These are phyloP conservation scores for Nemania bipapillata DNA, from an alignment of 2,329 filamentous ascomycete species.

Conservation along the genomic window DNA sequence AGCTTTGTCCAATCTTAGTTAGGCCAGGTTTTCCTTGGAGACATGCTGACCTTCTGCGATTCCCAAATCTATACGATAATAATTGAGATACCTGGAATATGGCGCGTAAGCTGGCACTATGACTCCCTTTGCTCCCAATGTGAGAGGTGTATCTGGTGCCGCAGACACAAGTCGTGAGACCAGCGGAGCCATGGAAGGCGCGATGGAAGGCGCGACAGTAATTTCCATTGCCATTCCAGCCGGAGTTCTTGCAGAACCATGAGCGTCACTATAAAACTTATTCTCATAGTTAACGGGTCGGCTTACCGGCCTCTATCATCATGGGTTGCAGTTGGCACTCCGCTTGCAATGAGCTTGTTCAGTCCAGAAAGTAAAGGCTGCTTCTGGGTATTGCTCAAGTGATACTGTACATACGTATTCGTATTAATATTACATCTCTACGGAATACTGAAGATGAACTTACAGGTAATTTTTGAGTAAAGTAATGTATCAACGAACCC, in stretches of 20 bases:
- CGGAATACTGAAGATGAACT: neutral
- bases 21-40: neutral
- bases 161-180: neutral
- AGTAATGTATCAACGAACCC: constrained; percentile 6
- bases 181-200: too few species aligned
- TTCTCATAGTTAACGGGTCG: neutral
- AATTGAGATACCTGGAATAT: neutral
- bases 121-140: too few species aligned
- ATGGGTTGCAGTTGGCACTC: neutral
- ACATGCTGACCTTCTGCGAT: neutral
- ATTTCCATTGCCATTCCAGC: too few species aligned
- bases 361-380: neutral
- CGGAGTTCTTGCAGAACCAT: neutral
- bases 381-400: neutral
- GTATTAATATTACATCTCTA: too few species aligned
- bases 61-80: neutral
- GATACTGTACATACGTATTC: too few species aligned
- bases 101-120: neutral
- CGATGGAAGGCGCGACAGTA: too few species aligned
- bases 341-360: neutral
- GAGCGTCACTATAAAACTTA: neutral
- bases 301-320: neutral
- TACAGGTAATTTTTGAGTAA: neutral
- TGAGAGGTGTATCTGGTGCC: neutral
- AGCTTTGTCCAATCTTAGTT: constrained; percentile 2